These are phyloP conservation scores for Tuber magnatum DNA, from an alignment of 495 filamentous ascomycete species.

Conservation along the genomic window DNA sequence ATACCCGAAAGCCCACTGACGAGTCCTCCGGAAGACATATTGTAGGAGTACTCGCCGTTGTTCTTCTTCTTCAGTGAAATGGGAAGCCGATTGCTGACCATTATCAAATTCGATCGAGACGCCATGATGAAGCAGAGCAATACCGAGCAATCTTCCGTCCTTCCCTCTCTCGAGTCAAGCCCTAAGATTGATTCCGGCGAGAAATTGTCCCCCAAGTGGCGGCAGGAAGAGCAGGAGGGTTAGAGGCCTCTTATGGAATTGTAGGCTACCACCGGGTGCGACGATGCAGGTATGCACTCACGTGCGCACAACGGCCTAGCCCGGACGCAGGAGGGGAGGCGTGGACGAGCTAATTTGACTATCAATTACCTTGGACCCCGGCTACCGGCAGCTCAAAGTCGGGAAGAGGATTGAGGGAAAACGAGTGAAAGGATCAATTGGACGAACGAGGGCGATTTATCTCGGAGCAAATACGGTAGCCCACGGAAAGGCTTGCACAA, in stretches of 20 bases:
- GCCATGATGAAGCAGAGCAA: constrained; percentile 12
- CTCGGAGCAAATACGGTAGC: neutral
- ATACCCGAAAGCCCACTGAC: constrained; percentile 85
- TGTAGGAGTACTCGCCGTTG: constrained; percentile 74
- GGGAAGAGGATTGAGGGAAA: neutral
- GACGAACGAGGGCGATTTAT: neutral
- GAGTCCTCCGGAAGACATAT: constrained; percentile 90
- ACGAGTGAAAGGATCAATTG: neutral
- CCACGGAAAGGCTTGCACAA: neutral
- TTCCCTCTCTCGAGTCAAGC: neutral
- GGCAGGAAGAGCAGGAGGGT: neutral
- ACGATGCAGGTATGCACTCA: neutral
- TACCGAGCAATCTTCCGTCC: neutral
- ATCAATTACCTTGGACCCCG: neutral
- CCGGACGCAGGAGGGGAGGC: neutral
- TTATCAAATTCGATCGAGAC: constrained; percentile 52
- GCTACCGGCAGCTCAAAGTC: neutral
- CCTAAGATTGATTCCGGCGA: neutral
- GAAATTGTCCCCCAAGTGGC: neutral
- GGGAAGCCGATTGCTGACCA: constrained; percentile 87
- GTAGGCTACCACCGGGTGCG: neutral
- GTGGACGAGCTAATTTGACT: neutral
- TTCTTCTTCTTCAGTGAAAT: constrained; percentile 91
- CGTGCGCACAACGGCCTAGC: neutral
- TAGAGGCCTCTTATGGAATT: neutral